These are phyloP conservation scores for Botrytis paeoniae DNA, from an alignment of 2,329 filamentous ascomycete species.

Conservation along the genomic window DNA sequence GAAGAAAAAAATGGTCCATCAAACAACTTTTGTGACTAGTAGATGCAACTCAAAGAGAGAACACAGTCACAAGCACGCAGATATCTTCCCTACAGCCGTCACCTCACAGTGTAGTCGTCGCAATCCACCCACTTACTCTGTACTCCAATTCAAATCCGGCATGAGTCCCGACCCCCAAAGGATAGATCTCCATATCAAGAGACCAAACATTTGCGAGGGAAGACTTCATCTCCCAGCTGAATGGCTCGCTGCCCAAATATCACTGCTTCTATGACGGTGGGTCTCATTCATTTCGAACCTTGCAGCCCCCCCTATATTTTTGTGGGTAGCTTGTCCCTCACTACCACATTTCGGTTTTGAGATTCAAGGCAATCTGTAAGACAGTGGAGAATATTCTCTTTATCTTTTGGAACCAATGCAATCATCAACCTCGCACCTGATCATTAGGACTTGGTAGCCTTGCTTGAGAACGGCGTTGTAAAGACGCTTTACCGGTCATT, in stretches of 20 bases:
- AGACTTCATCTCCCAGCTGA: not conserved
- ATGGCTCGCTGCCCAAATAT: slow-evolving; percentile 5
- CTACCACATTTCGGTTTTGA: not conserved
- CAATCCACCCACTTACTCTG: not conserved
- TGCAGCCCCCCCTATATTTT: slow-evolving; percentile 4
- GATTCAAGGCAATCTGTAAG: not conserved
- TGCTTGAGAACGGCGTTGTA: slow-evolving; percentile 17
- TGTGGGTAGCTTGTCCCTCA: slow-evolving; percentile 1
- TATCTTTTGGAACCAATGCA: slow-evolving; percentile 8
- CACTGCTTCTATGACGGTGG: not conserved
- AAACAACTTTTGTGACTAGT: not conserved
- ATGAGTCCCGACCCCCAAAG: not conserved
- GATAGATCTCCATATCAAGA: not conserved
- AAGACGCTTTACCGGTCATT: slow-evolving; percentile 8
- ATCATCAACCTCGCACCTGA: slow-evolving; percentile 2
- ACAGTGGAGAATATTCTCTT: slow-evolving; percentile 4
- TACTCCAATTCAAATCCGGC: not conserved
- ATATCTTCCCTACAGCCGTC: not conserved
- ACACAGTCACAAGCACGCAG: not conserved
- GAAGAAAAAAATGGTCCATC: not conserved
- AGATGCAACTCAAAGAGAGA: not conserved
- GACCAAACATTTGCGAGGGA: not conserved
- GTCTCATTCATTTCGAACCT: slow-evolving; percentile 6
- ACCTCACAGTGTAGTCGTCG: not conserved
- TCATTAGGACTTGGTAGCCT: slow-evolving; percentile 16